Conservation (phyloP, 345 rosid genomes). For the Tarenaya hassleriana region DNA sequence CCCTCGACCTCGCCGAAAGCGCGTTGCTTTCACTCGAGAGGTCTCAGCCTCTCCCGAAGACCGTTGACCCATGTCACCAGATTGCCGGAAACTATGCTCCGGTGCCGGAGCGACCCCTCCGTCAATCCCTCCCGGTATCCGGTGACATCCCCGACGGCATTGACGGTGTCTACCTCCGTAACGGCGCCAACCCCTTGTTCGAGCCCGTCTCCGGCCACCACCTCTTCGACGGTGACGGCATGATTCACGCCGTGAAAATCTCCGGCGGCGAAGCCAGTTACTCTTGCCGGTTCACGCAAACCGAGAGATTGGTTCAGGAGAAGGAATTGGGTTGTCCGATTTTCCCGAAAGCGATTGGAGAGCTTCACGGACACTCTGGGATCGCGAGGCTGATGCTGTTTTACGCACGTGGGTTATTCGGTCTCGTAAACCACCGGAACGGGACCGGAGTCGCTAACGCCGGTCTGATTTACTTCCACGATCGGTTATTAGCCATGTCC, state of each 20-base stretch:
- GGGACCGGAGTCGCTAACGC: slow-evolving; percentile 94
- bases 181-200: slow-evolving; percentile 91
- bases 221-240: slow-evolving; percentile 92
- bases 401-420: slow-evolving; percentile 61
- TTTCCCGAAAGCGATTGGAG: slow-evolving; percentile 90
- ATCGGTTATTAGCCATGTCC: slow-evolving; percentile 77
- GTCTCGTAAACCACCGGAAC: slow-evolving; percentile 53
- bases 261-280: slow-evolving; percentile 57
- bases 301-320: slow-evolving; percentile 53
- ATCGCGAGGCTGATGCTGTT: slow-evolving; percentile 63
- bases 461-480: slow-evolving; percentile 68
- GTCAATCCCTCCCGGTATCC: slow-evolving; percentile 38
- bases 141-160: slow-evolving; percentile 78
- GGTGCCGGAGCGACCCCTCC: slow-evolving; percentile 63
- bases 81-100: slow-evolving; percentile 90
- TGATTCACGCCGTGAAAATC: slow-evolving; percentile 78
- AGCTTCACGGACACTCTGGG: slow-evolving; percentile 80
- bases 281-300: slow-evolving; percentile 84
- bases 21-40: slow-evolving; percentile 60
- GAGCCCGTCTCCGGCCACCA: slow-evolving; percentile 90
- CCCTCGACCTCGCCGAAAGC: slow-evolving; percentile 54
- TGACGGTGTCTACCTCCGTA: slow-evolving; percentile 76
- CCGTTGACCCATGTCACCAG: slow-evolving; percentile 76
- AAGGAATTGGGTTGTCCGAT: slow-evolving; percentile 47
- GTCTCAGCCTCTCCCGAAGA: slow-evolving; percentile 63